A percentile compares a stretch with the other conserved stretches of the same genome.
phyloP scores from a whole-genome alignment of 1,284 basidiomycete genomes.

The Cutaneotrichosporon daszewskae region DNA sequence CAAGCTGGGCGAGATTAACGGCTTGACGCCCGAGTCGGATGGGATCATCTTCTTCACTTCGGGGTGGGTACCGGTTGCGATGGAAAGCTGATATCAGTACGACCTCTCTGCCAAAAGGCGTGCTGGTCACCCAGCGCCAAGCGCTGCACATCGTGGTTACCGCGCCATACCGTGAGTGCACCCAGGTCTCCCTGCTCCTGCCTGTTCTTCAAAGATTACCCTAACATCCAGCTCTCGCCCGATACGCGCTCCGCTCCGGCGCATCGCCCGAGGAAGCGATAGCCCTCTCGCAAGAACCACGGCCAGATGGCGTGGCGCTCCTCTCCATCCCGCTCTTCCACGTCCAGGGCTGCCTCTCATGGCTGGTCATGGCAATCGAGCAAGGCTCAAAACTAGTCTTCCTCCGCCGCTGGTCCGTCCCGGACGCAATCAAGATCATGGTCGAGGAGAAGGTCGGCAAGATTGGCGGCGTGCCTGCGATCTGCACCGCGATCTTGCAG shows the following conservation, averaged over 20 bases:
- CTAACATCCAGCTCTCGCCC: constrained; percentile 7
- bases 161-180: constrained; percentile 21
- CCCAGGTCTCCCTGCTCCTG: no score
- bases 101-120: constrained; percentile 38
- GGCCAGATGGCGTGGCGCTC: constrained; percentile 11
- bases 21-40: no score
- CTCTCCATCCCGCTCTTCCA: constrained; percentile 43
- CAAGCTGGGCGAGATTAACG: no score
- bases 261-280: constrained; percentile 10
- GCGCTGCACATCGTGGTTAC: constrained; percentile 25
- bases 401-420: constrained; percentile 32
- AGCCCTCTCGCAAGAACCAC: not conserved
- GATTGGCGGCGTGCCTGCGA: constrained; percentile 36
- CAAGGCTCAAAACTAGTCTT: constrained; percentile 33
- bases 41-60: constrained; percentile 43
- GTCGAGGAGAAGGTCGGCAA: constrained; percentile 25
- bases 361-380: constrained; percentile 29
- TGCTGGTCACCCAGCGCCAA: constrained; percentile 40
- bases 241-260: constrained; percentile 33
- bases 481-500: constrained; percentile 34
- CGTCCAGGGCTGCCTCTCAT: constrained; percentile 38
- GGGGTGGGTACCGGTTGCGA: no score
- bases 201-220: not conserved
- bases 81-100: constrained; percentile 23
- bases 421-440: constrained; percentile 30